A percentile compares a stretch with the other conserved stretches of the same genome.
Conservation (phyloP, 2,329 filamentous ascomycete genomes). For the Diaporthe aspalathi region DNA sequence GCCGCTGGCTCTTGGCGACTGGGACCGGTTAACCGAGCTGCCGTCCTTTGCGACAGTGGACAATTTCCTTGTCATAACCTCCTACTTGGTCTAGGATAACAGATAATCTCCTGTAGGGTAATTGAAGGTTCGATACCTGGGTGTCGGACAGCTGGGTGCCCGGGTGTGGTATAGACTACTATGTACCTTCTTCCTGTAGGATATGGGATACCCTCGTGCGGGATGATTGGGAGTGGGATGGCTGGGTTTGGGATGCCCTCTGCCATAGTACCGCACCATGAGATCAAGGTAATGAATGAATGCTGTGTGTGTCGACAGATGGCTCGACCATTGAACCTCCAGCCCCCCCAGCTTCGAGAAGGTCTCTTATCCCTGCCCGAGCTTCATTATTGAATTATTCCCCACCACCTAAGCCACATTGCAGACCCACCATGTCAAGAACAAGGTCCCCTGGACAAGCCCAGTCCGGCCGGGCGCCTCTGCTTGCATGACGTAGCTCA, state of each 20-base stretch:
- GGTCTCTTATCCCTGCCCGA: slow-evolving; percentile 19
- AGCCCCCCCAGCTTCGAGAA: slow-evolving; percentile 19
- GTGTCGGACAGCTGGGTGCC: too few relatives aligned
- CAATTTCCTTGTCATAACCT: slow-evolving; percentile 13
- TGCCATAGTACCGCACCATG: too few relatives aligned
- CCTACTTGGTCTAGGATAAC: slow-evolving; percentile 2
- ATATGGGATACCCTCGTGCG: not conserved
- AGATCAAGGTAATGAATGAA: too few relatives aligned
- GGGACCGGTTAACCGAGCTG: slow-evolving; percentile 11
- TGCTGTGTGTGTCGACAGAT: too few relatives aligned
- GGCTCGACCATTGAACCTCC: too few relatives aligned
- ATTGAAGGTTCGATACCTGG: too few relatives aligned
- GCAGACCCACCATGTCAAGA: not conserved
- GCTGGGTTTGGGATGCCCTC: not conserved
- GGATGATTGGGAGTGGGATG: not conserved
- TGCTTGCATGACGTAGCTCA: slow-evolving; percentile 5
- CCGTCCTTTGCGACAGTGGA: not conserved
- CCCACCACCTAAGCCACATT: slow-evolving; percentile 27
- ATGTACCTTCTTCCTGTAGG: too few relatives aligned
- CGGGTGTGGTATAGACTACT: too few relatives aligned
- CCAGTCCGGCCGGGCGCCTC: not conserved
- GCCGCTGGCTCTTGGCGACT: slow-evolving; percentile 8
- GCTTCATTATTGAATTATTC: slow-evolving; percentile 8
- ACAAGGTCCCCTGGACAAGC: slow-evolving; percentile 3
- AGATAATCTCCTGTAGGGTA: too few relatives aligned